Evolutionary conservation across 1,139 yeast genomes (phyloP).

Genomic region (Lodderomyces pseudojiufengensis): DNA sequence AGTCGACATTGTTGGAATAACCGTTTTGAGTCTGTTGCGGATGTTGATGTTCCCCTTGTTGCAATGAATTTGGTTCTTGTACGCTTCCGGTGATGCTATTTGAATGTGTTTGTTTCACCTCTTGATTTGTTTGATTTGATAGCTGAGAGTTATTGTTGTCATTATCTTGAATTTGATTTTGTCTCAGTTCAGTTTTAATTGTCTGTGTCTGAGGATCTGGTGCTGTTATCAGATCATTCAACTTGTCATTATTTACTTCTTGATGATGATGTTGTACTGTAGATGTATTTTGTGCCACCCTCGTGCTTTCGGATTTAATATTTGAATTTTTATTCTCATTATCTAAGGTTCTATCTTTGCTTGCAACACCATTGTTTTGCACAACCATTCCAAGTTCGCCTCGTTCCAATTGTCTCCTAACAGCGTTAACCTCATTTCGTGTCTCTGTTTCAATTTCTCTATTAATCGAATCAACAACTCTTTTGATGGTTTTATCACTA

Average conservation of each 20-base stretch:
- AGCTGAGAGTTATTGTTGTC: not conserved
- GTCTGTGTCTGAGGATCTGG: no score
- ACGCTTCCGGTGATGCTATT: no score
- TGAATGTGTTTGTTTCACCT: no score
- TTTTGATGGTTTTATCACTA: slow-evolving; percentile 20
- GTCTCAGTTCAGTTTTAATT: slow-evolving; percentile 3
- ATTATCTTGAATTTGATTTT: slow-evolving; percentile 4
- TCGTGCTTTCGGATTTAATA: no score
- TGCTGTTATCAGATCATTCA: no score
- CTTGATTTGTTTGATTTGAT: not conserved
- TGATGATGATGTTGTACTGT: no score
- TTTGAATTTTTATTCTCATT: not conserved
- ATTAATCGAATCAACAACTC: not conserved
- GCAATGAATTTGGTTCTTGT: no score
- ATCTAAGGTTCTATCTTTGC: not conserved
- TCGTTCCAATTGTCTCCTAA: not conserved
- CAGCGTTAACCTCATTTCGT: not conserved
- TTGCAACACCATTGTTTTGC: not conserved
- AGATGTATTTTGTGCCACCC: no score
- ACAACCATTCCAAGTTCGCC: not conserved
- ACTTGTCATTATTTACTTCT: no score
- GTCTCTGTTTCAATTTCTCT: not conserved
- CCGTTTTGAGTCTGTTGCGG: no score
- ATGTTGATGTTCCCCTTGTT: no score
- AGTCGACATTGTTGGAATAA: no score